These are phyloP conservation scores for Candida buenavistaensis DNA, from an alignment of 1,139 yeast genomes.

Conservation along the genomic window DNA sequence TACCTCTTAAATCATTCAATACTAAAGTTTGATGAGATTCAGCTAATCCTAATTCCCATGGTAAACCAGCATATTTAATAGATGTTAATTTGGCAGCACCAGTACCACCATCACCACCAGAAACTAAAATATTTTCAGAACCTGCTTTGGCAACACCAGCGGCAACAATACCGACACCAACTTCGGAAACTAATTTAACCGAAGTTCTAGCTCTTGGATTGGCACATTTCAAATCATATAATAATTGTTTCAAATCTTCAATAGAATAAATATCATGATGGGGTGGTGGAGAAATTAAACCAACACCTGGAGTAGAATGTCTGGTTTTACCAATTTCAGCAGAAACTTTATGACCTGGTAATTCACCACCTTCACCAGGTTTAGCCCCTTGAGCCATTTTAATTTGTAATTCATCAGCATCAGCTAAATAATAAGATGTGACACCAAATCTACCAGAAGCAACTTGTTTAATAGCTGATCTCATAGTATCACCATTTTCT, in stretches of 20 bases:
- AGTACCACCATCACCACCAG: conserved; percentile 99
- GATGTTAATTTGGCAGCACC: conserved; percentile 99
- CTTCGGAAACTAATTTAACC: conserved; percentile 94
- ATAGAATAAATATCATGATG: conserved; percentile 98
- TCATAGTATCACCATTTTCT: conserved; percentile 93
- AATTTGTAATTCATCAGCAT: conserved; percentile 96
- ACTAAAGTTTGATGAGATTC: conserved; percentile 98
- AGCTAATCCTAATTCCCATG: conserved; percentile 98
- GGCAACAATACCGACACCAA: conserved; percentile 98
- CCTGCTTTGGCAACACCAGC: conserved; percentile 99
- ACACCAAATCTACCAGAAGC: conserved; percentile 99
- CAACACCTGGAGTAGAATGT: conserved; percentile 96
- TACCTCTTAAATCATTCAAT: conserved; percentile 93
- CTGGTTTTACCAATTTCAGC: conserved; percentile 89
- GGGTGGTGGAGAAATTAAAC: conserved; percentile 96
- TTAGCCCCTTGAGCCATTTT: conserved; percentile 99
- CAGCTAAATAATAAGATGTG: conserved; percentile 89
- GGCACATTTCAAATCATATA: conserved; percentile 93
- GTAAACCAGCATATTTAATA: conserved; percentile 94
- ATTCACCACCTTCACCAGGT: conserved; percentile 99
- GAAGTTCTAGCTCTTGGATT: conserved; percentile 97
- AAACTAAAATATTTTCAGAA: conserved; percentile 91
- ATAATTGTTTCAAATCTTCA: conserved; percentile 95
- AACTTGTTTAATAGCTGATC: conserved; percentile 96
- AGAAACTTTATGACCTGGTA: conserved; percentile 93